Percentiles rank a stretch among this genome's conserved stretches.
Conservation (phyloP, 257 asterid species). For the Ballota nigra region DNA sequence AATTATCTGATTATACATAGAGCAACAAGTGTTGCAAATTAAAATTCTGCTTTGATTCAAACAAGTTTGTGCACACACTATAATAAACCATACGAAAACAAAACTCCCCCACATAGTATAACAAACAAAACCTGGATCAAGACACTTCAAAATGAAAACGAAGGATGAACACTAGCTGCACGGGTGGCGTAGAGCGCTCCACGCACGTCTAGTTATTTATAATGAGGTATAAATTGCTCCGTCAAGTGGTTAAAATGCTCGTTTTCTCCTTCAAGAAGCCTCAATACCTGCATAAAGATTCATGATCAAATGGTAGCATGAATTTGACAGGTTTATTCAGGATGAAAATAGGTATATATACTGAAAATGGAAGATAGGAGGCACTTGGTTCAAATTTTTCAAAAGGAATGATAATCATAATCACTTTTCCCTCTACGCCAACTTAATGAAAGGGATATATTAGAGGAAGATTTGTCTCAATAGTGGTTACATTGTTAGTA, state of each 20-base stretch:
- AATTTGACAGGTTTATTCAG: not conserved
- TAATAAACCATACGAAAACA: constrained; percentile 9
- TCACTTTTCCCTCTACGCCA: too few relatives aligned
- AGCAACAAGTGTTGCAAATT: constrained; percentile 2
- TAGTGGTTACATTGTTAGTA: too few relatives aligned
- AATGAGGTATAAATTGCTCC: constrained; percentile 65
- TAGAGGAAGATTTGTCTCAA: too few relatives aligned
- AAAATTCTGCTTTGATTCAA: not conserved
- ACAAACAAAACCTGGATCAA: not conserved
- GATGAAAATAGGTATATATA: not conserved
- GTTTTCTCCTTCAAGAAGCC: constrained; percentile 67
- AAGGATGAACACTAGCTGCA: not conserved
- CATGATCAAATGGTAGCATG: not conserved
- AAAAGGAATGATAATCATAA: too few relatives aligned
- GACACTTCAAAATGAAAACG: not conserved
- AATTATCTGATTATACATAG: not conserved
- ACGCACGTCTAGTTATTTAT: constrained; percentile 21
- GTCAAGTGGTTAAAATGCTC: constrained; percentile 53
- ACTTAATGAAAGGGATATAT: too few relatives aligned
- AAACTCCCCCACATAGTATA: not conserved
- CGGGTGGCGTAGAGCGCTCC: not conserved
- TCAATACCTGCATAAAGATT: constrained; percentile 51
- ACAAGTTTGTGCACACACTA: not conserved
- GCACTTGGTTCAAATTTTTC: too few relatives aligned
- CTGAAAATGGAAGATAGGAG: not conserved